These are phyloP conservation scores for Sugiyamaella japonica DNA, from an alignment of 1,139 yeast species.

Conservation along the genomic window DNA sequence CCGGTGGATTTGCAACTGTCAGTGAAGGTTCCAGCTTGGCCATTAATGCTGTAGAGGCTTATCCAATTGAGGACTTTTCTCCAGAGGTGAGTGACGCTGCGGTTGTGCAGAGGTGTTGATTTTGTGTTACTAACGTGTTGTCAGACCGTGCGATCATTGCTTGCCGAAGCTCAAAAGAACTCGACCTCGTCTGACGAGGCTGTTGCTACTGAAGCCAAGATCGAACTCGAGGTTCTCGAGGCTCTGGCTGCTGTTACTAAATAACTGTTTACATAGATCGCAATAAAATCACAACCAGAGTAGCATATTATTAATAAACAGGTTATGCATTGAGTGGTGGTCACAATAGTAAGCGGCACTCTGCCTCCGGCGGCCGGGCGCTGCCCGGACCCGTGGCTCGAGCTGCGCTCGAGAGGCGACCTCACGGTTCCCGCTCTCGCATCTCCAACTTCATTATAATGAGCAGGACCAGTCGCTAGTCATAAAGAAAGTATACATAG, in stretches of 20 bases:
- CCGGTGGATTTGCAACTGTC: slow-evolving; percentile 97
- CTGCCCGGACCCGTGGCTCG: no score
- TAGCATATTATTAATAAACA: slow-evolving; percentile 12
- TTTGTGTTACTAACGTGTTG: slow-evolving; percentile 6
- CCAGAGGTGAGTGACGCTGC: slow-evolving; percentile 45
- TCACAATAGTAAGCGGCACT: no score
- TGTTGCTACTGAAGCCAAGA: slow-evolving; percentile 91
- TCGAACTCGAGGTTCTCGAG: slow-evolving; percentile 94
- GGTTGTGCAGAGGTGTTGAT: background rate
- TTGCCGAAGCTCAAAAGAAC: slow-evolving; percentile 95
- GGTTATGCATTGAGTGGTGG: background rate
- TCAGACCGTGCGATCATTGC: slow-evolving; percentile 67
- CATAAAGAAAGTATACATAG: no score
- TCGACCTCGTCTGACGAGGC: slow-evolving; percentile 77
- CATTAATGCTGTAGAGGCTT: slow-evolving; percentile 95
- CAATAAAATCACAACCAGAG: background rate
- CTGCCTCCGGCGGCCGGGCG: no score
- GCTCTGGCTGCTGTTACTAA: slow-evolving; percentile 88
- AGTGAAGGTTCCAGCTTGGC: slow-evolving; percentile 92
- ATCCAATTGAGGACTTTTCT: slow-evolving; percentile 86
- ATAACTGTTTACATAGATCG: slow-evolving; percentile 41
- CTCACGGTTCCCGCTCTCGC: no score
- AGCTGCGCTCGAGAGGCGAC: no score
- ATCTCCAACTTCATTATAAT: no score
- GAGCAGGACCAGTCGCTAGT: no score